Evolutionary conservation across 306 rosid genomes (phyloP).

Genomic region (Corylus americana): DNA sequence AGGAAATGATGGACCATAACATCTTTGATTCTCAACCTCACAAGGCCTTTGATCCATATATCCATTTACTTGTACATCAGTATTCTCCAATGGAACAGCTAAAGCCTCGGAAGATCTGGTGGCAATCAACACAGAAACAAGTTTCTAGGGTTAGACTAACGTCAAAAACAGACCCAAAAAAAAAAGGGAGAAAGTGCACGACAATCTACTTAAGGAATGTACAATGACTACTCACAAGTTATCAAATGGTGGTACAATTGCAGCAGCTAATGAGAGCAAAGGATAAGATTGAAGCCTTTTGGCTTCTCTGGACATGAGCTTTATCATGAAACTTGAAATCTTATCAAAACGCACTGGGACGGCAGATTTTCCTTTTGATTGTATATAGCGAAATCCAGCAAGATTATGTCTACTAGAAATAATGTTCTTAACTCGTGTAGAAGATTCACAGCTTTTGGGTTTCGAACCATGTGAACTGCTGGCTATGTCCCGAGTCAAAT

Average conservation of each 20-base stretch:
- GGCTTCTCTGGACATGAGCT: constrained; percentile 56
- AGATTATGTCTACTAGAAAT: constrained; percentile 39
- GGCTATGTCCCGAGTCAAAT: constrained; percentile 40
- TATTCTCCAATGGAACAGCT: constrained; percentile 52
- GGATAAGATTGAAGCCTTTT: constrained; percentile 52
- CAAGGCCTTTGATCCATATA: constrained; percentile 51
- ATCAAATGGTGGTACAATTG: constrained; percentile 73
- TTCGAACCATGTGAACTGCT: constrained; percentile 42
- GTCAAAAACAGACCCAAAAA: background rate
- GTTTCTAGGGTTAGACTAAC: constrained; percentile 7
- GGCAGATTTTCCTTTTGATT: constrained; percentile 38
- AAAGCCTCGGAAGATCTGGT: constrained; percentile 72
- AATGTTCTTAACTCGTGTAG: constrained; percentile 44
- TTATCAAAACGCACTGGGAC: constrained; percentile 42
- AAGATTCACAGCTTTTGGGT: constrained; percentile 32
- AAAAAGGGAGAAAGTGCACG: constrained; percentile 14
- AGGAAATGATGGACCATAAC: constrained; percentile 42
- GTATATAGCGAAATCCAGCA: constrained; percentile 44
- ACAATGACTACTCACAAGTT: constrained; percentile 59
- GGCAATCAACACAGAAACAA: constrained; percentile 25
- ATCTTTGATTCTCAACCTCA: constrained; percentile 57
- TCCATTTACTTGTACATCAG: constrained; percentile 46
- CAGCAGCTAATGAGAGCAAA: constrained; percentile 67
- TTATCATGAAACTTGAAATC: constrained; percentile 48
- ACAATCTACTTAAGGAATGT: constrained; percentile 18